Percentiles rank a stretch among this genome's conserved stretches.
phyloP scores from a whole-genome alignment of 371 early-diverging fungal species.

The Apophysomyces ossiformis region DNA sequence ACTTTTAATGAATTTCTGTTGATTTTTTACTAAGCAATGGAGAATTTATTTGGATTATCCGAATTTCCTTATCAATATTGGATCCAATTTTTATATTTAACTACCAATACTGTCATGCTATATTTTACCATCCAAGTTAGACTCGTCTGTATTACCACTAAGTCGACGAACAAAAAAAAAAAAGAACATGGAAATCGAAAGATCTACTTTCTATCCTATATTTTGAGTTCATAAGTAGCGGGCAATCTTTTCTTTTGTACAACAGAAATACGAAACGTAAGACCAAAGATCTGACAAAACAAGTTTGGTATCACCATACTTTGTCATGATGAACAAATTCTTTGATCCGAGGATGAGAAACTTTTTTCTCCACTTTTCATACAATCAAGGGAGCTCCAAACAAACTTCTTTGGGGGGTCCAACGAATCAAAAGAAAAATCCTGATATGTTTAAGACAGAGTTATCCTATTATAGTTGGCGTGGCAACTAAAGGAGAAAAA shows the following conservation, averaged over 20 bases:
- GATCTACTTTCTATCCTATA: conserved; percentile 3
- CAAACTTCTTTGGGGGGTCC: neutral
- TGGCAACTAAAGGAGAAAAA: neutral
- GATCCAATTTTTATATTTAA: too few relatives aligned
- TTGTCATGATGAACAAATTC: neutral
- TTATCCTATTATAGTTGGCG: neutral
- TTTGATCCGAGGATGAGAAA: neutral
- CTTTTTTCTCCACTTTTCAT: neutral
- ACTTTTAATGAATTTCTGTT: too few relatives aligned
- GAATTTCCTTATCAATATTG: too few relatives aligned
- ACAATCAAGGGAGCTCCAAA: conserved; percentile 3
- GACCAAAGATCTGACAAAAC: neutral
- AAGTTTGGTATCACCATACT: neutral
- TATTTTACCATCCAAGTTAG: neutral
- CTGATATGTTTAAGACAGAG: neutral
- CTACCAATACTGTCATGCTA: too few relatives aligned
- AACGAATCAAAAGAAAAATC: neutral
- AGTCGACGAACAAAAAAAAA: neutral
- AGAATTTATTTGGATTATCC: too few relatives aligned
- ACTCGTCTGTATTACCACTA: neutral
- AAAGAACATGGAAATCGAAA: neutral
- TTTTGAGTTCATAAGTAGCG: neutral
- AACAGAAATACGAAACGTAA: conserved; percentile 3
- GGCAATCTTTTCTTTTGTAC: neutral
- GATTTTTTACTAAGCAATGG: too few relatives aligned